Evolutionary conservation across 73 alveolate species (phyloP), one percentile per base, ranked within the genome.

Genomic region (Blepharisma stoltei): DNA sequence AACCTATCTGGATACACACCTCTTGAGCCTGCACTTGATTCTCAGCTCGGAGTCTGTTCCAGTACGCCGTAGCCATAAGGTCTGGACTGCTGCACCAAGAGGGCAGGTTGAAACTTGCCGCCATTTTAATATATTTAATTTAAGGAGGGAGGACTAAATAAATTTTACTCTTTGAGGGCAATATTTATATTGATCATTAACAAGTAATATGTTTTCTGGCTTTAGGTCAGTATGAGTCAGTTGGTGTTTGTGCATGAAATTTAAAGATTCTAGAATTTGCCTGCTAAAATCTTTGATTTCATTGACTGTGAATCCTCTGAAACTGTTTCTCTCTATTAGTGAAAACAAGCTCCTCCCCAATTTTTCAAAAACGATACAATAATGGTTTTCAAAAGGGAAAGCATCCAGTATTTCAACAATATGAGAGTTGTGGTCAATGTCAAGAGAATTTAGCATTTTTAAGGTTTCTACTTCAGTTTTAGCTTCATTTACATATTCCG

Each of bases 141-240:
- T n/a, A n/a, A n/a, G n/a, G n/a, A n/a, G n/a, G n/a, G n/a, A n/a
- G n/a, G n/a, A n/a, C 41, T 32, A 32, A 32, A 32, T 32, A 32
- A 32, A 32, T 32, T 32, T 52, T 20, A n/a, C 32, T 14, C 23
- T 52, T 52, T n/a, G 18, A 3, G 67, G 67, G 18, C 18, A n/a
- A 20, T 14, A 52, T 14, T 52, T 20, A 52, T 52, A 52, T n/a
- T 52, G 32, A 3, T 14, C 18, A 14, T 52, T 52, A 52, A 52
- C 67, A n/a, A 93, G 83, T 45, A 93, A 84, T 32, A 93, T 90
- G 67, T 93, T 93, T 85, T 93, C 97, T 43, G 97, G 98, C 71
- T 93, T 93, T 67, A 93, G 73, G 80, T 93, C 97, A 48, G 98
- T 90, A 80, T 93, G 98, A 25, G 93, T 93, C 20, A 93, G 65